These are phyloP conservation scores for Taiwanofungus camphoratus DNA, from an alignment of 1,284 basidiomycete genomes.

Conservation along the genomic window DNA sequence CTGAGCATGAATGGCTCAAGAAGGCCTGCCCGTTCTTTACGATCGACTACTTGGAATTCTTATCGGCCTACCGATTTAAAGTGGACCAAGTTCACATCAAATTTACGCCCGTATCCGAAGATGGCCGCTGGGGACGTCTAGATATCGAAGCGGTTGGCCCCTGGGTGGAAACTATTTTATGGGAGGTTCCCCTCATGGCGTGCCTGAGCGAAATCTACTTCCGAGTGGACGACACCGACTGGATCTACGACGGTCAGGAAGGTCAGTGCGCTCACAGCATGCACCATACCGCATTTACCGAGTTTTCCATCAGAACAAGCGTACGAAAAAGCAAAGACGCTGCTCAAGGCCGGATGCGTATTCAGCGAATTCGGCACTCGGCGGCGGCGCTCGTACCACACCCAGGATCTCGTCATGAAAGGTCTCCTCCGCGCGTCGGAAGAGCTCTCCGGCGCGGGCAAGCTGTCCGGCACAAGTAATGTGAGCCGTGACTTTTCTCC, in stretches of 20 bases:
- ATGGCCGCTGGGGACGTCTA: conserved; percentile 59
- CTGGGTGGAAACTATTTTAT: conserved; percentile 91
- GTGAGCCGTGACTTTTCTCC: conserved; percentile 32
- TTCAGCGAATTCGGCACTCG: conserved; percentile 96
- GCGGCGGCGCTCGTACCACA: conserved; percentile 73
- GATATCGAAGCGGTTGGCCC: conserved; percentile 71
- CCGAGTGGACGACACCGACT: conserved; percentile 66
- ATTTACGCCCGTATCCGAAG: conserved; percentile 53
- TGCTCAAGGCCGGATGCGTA: conserved; percentile 67
- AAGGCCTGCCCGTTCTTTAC: conserved; percentile 75
- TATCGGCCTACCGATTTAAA: conserved; percentile 69
- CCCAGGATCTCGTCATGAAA: conserved; percentile 77
- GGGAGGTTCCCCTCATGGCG: conserved; percentile 95
- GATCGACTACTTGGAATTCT: conserved; percentile 71
- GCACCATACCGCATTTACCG: neutral
- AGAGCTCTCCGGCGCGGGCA: conserved; percentile 48
- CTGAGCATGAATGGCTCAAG: conserved; percentile 70
- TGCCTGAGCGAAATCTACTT: conserved; percentile 81
- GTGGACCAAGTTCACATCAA: conserved; percentile 75
- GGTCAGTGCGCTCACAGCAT: too few species aligned
- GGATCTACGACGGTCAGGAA: conserved; percentile 79
- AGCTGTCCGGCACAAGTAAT: conserved; percentile 84
- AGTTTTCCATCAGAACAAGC: conserved; percentile 40
- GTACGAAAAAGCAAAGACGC: conserved; percentile 60
- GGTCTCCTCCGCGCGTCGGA: conserved; percentile 62